A percentile compares a stretch with the other conserved stretches of the same genome.
Evolutionary conservation across 345 rosid genomes (phyloP).

Genomic region (Sisymbrium altissimum): DNA sequence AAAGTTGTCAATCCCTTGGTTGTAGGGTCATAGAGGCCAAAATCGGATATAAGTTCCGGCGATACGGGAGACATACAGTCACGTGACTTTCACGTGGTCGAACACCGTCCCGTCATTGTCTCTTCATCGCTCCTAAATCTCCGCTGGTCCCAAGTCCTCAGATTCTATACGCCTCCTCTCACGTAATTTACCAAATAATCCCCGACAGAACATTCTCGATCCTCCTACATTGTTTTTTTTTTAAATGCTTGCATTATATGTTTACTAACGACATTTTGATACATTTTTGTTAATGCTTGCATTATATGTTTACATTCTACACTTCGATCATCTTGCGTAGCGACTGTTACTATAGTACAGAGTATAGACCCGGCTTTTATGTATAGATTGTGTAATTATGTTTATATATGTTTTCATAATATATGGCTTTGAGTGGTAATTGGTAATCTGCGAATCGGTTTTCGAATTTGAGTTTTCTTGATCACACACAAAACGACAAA

Average conservation of each 20-base stretch:
- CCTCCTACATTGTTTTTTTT: not conserved
- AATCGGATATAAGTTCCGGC: constrained; percentile 22
- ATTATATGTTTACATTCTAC: not conserved
- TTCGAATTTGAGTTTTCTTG: not conserved
- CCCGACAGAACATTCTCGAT: constrained; percentile 10
- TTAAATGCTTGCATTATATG: no score
- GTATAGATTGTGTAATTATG: not conserved
- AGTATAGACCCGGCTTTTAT: not conserved
- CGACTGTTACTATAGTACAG: not conserved
- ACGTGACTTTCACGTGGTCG: constrained; percentile 34
- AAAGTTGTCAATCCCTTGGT: not conserved
- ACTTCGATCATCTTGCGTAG: not conserved
- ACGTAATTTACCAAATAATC: not conserved
- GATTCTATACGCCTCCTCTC: constrained; percentile 20
- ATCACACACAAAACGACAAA: not conserved
- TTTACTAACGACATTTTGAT: not conserved
- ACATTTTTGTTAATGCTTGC: not conserved
- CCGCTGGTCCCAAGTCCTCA: constrained; percentile 3
- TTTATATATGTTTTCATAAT: not conserved
- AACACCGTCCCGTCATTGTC: constrained; percentile 24
- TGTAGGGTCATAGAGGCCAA: constrained; percentile 2
- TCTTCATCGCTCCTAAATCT: constrained; percentile 15
- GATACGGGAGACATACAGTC: constrained; percentile 26
- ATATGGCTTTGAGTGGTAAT: not conserved
- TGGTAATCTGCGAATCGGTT: not conserved